Evolutionary conservation across 202 grass and related monocot genomes (phyloP).

Genomic region (Hordeum pubiflorum): DNA sequence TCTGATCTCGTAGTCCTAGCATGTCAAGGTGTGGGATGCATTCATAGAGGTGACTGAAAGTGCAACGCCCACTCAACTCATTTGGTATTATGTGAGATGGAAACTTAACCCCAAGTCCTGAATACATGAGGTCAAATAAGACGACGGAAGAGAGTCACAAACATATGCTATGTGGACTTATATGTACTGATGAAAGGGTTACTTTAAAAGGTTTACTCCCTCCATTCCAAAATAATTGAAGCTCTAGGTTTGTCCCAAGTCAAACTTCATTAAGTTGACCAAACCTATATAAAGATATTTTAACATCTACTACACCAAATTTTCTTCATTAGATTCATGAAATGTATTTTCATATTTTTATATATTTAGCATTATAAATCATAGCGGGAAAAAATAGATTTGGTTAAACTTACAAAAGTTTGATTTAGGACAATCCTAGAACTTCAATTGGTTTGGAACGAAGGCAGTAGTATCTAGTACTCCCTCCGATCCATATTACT

Average conservation of each 20-base stretch:
- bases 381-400: background rate
- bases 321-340: background rate
- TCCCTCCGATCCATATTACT: too few relatives aligned
- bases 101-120: background rate
- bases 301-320: background rate
- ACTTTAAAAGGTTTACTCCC: background rate
- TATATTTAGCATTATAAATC: background rate
- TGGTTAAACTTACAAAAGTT: background rate
- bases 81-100: background rate
- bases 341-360: background rate
- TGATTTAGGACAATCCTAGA: background rate
- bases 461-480: background rate
- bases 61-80: background rate
- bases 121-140: background rate
- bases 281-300: background rate
- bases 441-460: background rate
- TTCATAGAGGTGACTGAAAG: too few relatives aligned
- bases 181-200: background rate
- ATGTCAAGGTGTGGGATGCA: background rate
- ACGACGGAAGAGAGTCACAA: background rate
- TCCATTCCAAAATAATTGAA: background rate
- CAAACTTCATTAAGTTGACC: too few relatives aligned
- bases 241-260: too few relatives aligned
- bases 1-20: background rate
- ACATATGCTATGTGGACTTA: background rate